These are phyloP conservation scores for Cercophora samala DNA, from an alignment of 495 filamentous ascomycete species.

Conservation along the genomic window DNA sequence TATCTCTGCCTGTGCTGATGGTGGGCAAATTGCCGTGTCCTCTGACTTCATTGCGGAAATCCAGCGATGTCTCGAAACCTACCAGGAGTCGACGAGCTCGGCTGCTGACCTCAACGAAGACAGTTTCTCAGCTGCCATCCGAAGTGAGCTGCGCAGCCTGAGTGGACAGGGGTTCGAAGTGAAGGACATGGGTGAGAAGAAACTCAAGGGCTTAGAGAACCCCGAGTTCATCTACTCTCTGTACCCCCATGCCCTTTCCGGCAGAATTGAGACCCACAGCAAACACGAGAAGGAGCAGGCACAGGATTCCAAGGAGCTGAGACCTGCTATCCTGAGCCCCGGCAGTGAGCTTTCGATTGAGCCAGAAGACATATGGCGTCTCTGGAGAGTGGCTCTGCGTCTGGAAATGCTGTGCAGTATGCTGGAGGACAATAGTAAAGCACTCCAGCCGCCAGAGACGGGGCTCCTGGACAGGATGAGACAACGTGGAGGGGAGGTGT, in stretches of 20 bases:
- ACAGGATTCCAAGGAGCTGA: conserved; percentile 43
- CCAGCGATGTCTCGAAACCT: conserved; percentile 82
- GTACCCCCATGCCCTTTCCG: conserved; percentile 84
- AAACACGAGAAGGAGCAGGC: conserved; percentile 45
- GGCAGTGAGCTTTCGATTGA: conserved; percentile 66
- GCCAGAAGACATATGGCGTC: conserved; percentile 76
- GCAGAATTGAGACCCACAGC: conserved; percentile 63
- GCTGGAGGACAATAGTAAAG: conserved; percentile 62
- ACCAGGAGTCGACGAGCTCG: conserved; percentile 70
- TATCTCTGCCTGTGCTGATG: conserved; percentile 92
- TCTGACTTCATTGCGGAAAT: conserved; percentile 96
- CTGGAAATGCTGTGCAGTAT: conserved; percentile 89
- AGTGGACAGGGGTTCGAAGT: conserved; percentile 93
- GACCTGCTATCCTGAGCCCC: conserved; percentile 40
- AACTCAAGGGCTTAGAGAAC: conserved; percentile 95
- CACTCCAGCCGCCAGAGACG: conserved; percentile 69
- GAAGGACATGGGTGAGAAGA: conserved; percentile 89
- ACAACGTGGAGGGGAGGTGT: conserved; percentile 76
- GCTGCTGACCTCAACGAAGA: conserved; percentile 61
- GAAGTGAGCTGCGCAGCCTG: conserved; percentile 80
- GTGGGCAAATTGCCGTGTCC: conserved; percentile 93
- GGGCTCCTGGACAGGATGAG: conserved; percentile 80
- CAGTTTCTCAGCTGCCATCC: conserved; percentile 61
- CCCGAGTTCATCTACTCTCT: conserved; percentile 92
- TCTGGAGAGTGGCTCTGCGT: conserved; percentile 86